Base-by-base conservation (phyloP, 2,329 filamentous ascomycete genomes). In the Pseudogymnoascus sp. region DNA sequence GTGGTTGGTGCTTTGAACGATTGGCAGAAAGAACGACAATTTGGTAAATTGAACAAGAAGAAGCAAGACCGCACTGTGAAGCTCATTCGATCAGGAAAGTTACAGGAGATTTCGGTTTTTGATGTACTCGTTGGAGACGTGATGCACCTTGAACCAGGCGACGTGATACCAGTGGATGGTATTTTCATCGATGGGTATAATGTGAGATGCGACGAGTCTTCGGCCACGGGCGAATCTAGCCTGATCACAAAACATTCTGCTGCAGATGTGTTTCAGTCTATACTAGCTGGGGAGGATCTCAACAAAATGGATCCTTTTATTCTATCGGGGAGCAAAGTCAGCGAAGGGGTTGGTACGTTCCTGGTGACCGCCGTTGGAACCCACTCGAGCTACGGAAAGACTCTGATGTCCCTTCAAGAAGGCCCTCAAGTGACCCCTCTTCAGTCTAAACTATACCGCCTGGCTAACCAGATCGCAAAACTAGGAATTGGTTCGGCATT, bases 171-270 rank as follows among this genome's bases (percentile, higher is more conserved):
- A 0, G 87, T 86, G 1, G 88, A 91, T 70, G 88, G 88, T 5
- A 80, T 89, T 61, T 83, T 90, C 64, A 85, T 90, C 64, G 78
- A 80, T 10, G 85, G 86, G 1, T 82, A 88, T 66, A 83, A 83
- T 41, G 74, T 89, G 64, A 86, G 87, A 72, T 91, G 87, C 68
- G 88, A 90, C 68, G 88, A 91, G 69, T 89, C 86, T 2, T 89
- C 87, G 10, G 85, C 86, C 1, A 90, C 88, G 11, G 88, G 88
- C 66, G 88, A 91, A 74, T 90, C 87, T 0, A 87, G 91, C 68
- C 80, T 86, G 60, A 81, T 90, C 72, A 86, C 84, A 73, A 91
- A 91, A 75, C 83, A 80, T 0, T 72, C 77, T 4, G 86, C 81
- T 11, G 78, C 84, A 16, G 81, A 84, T 64, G 84, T 85, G 38